These are phyloP conservation scores for Russula brevipes DNA, from an alignment of 768 basidiomycete genomes.

Conservation along the genomic window DNA sequence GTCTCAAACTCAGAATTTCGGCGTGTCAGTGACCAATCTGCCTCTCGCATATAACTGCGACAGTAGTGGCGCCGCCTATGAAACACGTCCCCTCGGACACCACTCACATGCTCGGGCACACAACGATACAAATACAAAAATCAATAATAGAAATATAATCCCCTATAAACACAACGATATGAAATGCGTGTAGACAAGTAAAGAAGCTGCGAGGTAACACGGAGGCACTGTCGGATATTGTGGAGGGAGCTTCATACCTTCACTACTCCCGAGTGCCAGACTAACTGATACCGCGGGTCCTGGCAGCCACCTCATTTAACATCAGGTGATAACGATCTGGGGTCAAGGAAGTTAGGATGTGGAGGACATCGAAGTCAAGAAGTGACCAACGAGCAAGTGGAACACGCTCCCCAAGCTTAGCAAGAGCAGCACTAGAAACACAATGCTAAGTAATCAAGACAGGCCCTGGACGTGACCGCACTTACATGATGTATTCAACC, in stretches of 20 bases:
- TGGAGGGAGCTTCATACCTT: background rate
- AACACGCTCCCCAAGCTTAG: slow-evolving; percentile 59
- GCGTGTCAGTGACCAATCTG: too few relatives aligned
- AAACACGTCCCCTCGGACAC: background rate
- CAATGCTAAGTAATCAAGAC: background rate
- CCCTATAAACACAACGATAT: background rate
- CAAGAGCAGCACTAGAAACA: slow-evolving; percentile 46
- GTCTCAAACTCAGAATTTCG: background rate
- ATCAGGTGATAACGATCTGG: slow-evolving; percentile 51
- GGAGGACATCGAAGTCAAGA: background rate
- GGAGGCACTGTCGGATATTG: background rate
- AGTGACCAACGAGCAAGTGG: slow-evolving; percentile 50
- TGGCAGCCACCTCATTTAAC: slow-evolving; percentile 40
- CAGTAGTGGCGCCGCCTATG: too few relatives aligned
- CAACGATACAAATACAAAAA: background rate
- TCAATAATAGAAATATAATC: background rate
- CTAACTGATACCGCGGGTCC: slow-evolving; percentile 27
- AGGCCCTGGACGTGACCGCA: slow-evolving; percentile 12
- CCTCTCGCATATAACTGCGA: too few relatives aligned
- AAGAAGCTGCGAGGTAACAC: background rate
- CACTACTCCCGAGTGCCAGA: background rate
- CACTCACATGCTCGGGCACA: background rate
- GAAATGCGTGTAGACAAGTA: background rate
- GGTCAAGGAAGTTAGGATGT: background rate
- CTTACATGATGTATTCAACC: slow-evolving; percentile 63